A percentile compares a stretch with the other conserved stretches of the same genome.
Evolutionary conservation across 2,329 filamentous ascomycete species (phyloP).

Genomic region (Clonostachys sp.): DNA sequence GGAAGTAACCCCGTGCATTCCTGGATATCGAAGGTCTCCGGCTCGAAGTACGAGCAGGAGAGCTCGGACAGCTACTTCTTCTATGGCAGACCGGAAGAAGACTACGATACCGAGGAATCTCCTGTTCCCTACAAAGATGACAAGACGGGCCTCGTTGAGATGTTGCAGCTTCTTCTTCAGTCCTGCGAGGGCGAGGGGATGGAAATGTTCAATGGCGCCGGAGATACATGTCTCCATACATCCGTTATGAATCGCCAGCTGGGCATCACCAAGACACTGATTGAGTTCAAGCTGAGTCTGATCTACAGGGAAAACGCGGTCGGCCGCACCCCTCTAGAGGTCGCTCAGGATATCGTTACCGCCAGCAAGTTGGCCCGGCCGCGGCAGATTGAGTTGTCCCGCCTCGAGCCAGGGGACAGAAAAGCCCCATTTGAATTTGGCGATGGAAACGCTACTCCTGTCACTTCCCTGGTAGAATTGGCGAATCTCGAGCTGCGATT

Average conservation of each 20-base stretch:
- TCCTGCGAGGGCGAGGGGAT: constrained; percentile 43
- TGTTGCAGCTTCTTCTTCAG: constrained; percentile 45
- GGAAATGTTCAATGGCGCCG: constrained; percentile 56
- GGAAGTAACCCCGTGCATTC: constrained; percentile 61
- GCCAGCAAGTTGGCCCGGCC: constrained; percentile 23
- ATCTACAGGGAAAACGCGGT: constrained; percentile 71
- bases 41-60: constrained; percentile 8
- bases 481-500: neutral
- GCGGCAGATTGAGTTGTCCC: neutral
- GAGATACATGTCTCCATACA: constrained; percentile 61
- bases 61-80: constrained; percentile 5
- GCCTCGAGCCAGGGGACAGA: neutral
- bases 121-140: too few species aligned
- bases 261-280: constrained; percentile 33
- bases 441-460: neutral
- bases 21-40: constrained; percentile 39
- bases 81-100: constrained; percentile 12
- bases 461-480: neutral
- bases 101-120: neutral
- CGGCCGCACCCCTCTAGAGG: constrained; percentile 67
- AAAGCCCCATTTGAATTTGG: neutral
- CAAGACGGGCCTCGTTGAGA: constrained; percentile 23
- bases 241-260: constrained; percentile 34
- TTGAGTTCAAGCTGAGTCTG: constrained; percentile 53
- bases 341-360: constrained; percentile 53